A percentile compares a stretch with the other conserved stretches of the same genome.
Conservation (phyloP, 352 stramenopile genomes). For the Aphanomyces invadans region DNA sequence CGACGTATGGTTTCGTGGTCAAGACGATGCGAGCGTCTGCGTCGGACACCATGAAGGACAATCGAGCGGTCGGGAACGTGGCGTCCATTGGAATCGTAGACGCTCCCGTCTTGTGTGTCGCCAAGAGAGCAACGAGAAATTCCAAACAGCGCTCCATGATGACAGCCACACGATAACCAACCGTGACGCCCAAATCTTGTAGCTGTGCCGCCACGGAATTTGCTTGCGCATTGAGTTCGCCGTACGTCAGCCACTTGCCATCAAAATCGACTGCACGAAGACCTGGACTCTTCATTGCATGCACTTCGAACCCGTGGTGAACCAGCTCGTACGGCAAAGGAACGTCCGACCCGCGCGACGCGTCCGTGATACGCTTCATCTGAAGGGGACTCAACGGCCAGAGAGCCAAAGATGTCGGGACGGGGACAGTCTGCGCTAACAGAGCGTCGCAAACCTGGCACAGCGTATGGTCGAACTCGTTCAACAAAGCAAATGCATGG, state of each 20-base stretch:
- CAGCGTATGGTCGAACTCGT: slow-evolving; percentile 1
- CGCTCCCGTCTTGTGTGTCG: slow-evolving; percentile 85
- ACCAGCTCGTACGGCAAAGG: not conserved
- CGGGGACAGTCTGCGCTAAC: not conserved
- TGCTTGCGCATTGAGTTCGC: slow-evolving; percentile 30
- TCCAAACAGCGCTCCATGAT: slow-evolving; percentile 88
- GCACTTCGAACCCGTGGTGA: not conserved
- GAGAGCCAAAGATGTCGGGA: not conserved
- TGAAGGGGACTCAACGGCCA: not conserved
- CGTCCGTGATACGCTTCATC: not conserved
- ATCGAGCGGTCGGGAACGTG: slow-evolving; percentile 38
- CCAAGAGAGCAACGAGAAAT: slow-evolving; percentile 88
- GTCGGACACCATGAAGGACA: slow-evolving; percentile 45
- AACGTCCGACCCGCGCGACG: not conserved
- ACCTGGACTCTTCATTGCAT: slow-evolving; percentile 26
- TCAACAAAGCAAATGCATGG: not conserved
- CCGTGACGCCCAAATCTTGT: slow-evolving; percentile 42
- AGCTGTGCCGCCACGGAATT: slow-evolving; percentile 25
- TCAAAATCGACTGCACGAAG: slow-evolving; percentile 22
- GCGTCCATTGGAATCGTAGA: slow-evolving; percentile 85
- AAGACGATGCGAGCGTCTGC: slow-evolving; percentile 24
- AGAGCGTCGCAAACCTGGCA: not conserved
- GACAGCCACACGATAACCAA: not conserved
- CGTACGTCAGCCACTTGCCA: slow-evolving; percentile 29
- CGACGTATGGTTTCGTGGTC: not conserved